A percentile compares a stretch with the other conserved stretches of the same genome.
Conservation (phyloP, 2,329 filamentous ascomycete genomes). For the Penicillium decumbens region DNA sequence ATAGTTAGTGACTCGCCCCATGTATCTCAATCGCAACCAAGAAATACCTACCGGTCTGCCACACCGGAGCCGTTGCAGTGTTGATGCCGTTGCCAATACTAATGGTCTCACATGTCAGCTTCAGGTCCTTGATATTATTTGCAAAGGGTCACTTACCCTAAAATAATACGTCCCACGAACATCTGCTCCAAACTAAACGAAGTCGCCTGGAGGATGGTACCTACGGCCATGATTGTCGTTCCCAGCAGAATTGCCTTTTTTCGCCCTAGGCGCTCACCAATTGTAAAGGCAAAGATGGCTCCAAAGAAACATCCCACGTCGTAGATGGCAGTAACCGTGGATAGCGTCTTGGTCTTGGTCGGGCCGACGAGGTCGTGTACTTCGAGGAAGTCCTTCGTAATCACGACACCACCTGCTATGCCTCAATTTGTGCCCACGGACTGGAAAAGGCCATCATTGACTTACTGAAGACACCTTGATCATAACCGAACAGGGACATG, state of each 20-base stretch:
- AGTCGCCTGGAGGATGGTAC: slow-evolving; percentile 47
- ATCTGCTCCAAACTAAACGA: slow-evolving; percentile 46
- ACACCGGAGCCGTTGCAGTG: slow-evolving; percentile 48
- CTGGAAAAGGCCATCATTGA: background rate
- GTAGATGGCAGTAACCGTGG: slow-evolving; percentile 48
- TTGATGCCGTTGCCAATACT: slow-evolving; percentile 39
- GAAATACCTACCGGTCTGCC: slow-evolving; percentile 36
- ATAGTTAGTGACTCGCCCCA: background rate
- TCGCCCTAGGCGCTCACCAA: slow-evolving; percentile 47
- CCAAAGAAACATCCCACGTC: slow-evolving; percentile 58
- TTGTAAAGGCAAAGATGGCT: slow-evolving; percentile 42
- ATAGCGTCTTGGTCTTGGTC: slow-evolving; percentile 18
- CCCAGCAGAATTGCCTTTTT: slow-evolving; percentile 46
- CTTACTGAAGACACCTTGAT: slow-evolving; percentile 51
- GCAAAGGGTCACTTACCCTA: slow-evolving; percentile 35
- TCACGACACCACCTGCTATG: slow-evolving; percentile 48
- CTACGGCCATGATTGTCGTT: slow-evolving; percentile 47
- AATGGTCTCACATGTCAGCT: background rate
- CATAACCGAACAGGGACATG: slow-evolving; percentile 40
- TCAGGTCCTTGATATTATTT: slow-evolving; percentile 29
- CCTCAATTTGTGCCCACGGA: background rate
- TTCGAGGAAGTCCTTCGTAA: slow-evolving; percentile 50
- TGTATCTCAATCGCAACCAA: background rate
- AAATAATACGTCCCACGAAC: slow-evolving; percentile 47
- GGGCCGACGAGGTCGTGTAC: slow-evolving; percentile 41